phyloP scores from a whole-genome alignment of 176 grass and related monocot species.

The Eleusine coracana region DNA sequence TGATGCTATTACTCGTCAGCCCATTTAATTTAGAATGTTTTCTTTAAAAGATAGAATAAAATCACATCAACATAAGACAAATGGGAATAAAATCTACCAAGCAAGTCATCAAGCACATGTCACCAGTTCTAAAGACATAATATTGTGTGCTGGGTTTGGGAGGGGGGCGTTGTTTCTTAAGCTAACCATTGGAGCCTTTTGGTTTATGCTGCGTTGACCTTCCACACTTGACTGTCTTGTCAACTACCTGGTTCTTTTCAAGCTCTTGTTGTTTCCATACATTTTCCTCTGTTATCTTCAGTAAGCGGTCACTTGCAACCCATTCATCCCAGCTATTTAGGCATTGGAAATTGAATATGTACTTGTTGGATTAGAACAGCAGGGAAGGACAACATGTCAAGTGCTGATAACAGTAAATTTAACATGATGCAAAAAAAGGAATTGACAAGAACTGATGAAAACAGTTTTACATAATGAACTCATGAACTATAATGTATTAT shows the following conservation, averaged over 20 bases:
- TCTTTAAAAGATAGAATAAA: background rate
- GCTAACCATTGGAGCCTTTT: slow-evolving; percentile 67
- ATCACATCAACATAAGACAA: background rate
- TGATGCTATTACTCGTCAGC: background rate
- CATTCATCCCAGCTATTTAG: slow-evolving; percentile 95
- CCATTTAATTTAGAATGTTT: background rate
- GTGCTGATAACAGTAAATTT: slow-evolving; percentile 10
- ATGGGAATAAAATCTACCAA: slow-evolving; percentile 15
- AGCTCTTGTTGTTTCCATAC: slow-evolving; percentile 75
- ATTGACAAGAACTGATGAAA: slow-evolving; percentile 14
- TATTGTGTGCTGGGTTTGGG: background rate
- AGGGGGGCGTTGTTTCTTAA: background rate
- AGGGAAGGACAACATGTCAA: slow-evolving; percentile 26
- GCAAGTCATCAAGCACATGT: background rate
- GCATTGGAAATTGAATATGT: slow-evolving; percentile 38
- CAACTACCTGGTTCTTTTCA: slow-evolving; percentile 63
- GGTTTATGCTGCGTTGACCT: slow-evolving; percentile 69
- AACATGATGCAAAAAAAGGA: slow-evolving; percentile 8
- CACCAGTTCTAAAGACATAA: background rate
- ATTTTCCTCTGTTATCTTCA: slow-evolving; percentile 83
- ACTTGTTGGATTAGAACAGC: slow-evolving; percentile 27
- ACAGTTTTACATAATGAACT: background rate
- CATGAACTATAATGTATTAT: background rate
- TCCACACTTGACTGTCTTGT: slow-evolving; percentile 75
- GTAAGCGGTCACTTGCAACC: slow-evolving; percentile 72